Evolutionary conservation across 2,329 filamentous ascomycete genomes (phyloP).

Genomic region (Monosporascus sp.): DNA sequence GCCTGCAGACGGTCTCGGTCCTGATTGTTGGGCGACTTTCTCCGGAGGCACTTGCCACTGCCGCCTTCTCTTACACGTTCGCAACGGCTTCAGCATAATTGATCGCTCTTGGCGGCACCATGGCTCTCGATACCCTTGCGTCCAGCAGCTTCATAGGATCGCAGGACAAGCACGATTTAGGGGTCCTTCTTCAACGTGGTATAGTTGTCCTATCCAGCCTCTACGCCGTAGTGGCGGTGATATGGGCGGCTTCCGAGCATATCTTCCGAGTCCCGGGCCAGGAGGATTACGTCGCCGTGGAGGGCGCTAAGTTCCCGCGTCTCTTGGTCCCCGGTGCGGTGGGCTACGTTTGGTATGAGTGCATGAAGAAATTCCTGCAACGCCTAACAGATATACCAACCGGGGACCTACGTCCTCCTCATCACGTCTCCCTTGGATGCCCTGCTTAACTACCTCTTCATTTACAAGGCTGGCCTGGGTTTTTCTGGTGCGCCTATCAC

Average conservation of each 20-base stretch:
- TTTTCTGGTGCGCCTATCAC: slow-evolving; percentile 77
- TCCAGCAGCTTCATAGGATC: slow-evolving; percentile 80
- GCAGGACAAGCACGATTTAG: slow-evolving; percentile 71
- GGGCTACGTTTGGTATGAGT: slow-evolving; percentile 84
- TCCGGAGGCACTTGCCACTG: slow-evolving; percentile 73
- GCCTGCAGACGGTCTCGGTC: slow-evolving; percentile 76
- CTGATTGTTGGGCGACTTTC: slow-evolving; percentile 76
- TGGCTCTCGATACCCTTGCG: slow-evolving; percentile 78
- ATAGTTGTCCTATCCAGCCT: slow-evolving; percentile 68
- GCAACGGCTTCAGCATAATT: slow-evolving; percentile 87
- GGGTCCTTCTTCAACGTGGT: slow-evolving; percentile 71
- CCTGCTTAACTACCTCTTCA: slow-evolving; percentile 73
- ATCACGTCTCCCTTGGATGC: slow-evolving; percentile 79
- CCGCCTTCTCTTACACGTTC: slow-evolving; percentile 91
- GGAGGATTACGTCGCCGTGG: slow-evolving; percentile 68
- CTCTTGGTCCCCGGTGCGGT: slow-evolving; percentile 75
- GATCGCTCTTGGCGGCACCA: slow-evolving; percentile 79
- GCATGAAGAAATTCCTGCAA: slow-evolving; percentile 82
- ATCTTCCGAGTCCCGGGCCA: slow-evolving; percentile 73
- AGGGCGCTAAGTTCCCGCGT: slow-evolving; percentile 68
- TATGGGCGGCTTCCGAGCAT: slow-evolving; percentile 73
- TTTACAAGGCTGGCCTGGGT: slow-evolving; percentile 66
- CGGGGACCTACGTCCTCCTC: slow-evolving; percentile 77
- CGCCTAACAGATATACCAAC: slow-evolving; percentile 77
- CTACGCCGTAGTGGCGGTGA: slow-evolving; percentile 65